Base-by-base conservation (phyloP, 2,329 filamentous ascomycete genomes). In the Colletotrichum gloeosporioides region DNA sequence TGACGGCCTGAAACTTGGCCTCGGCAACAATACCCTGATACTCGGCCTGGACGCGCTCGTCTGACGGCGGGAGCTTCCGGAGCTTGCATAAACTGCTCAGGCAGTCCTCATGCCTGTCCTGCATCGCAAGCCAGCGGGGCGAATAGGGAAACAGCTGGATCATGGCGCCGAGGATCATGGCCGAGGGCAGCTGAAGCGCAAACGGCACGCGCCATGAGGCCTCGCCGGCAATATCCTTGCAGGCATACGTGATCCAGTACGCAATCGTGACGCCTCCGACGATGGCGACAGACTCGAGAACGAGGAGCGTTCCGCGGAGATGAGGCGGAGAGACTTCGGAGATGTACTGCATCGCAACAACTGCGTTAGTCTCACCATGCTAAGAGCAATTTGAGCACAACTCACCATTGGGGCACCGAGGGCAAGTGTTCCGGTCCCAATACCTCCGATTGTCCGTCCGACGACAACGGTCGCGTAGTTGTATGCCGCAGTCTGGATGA, bases 161-260 rank as follows among this genome's bases (percentile, higher is more conserved):
- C 10, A 87, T 86, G 27, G 80, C 61, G 64, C 85, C 82, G 32
- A 87, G 79, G 69, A 84, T 78, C 4, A 85, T 79, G 6, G 85
- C 85, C 10, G 84, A 84, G 7, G 87, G 78, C 71, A 87, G 86
- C 76, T 90, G 88, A 4, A 89, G 81, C 2, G 85, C 82, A 74
- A 89, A 88, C 0, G 89, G 88, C 0, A 90, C 82, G 9, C 88
- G 84, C 79, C 86, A 89, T 4, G 84, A 80, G 80, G 83, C 84
- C 78, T 88, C 84, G 44, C 84, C 80, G 1, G 82, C 74, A 61
- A 89, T 85, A 76, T 85, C 83, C 8, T 84, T 82, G 1, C 89
- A 90, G 2, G 86, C 90, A 73, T 90, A 92, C 0, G 88, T 89
- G 44, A 89, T 89, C 87, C 88, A 91, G 79, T 87, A 92, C 3